These are phyloP conservation scores for Saksenaea oblongispora DNA, from an alignment of 371 early-diverging fungal species.

Conservation along the genomic window DNA sequence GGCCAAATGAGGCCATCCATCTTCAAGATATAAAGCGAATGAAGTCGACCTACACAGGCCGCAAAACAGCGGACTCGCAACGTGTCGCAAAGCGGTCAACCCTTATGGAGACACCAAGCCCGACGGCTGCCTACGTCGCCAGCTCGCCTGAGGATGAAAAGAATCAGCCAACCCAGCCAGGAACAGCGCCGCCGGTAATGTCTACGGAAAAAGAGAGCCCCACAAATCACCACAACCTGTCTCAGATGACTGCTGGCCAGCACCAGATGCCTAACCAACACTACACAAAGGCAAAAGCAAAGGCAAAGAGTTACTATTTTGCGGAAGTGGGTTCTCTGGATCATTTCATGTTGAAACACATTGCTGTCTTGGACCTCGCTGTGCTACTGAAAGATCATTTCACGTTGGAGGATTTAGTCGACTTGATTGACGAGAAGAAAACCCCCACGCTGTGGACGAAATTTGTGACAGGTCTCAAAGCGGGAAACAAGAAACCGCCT, in stretches of 20 bases:
- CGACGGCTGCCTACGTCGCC: slow-evolving; percentile 30
- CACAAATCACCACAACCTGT: slow-evolving; percentile 1
- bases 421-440: slow-evolving; percentile 73
- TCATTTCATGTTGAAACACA: slow-evolving; percentile 82
- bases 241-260: slow-evolving; percentile 7
- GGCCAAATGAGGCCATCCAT: slow-evolving; percentile 1
- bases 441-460: slow-evolving; percentile 70
- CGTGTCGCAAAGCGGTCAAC: slow-evolving; percentile 61
- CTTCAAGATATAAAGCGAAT: slow-evolving; percentile 63
- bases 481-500: slow-evolving; percentile 61
- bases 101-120: slow-evolving; percentile 56
- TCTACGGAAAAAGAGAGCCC: slow-evolving; percentile 3
- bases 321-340: slow-evolving; percentile 84
- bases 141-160: slow-evolving; percentile 18
- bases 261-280: slow-evolving; percentile 10
- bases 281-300: slow-evolving; percentile 37
- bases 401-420: slow-evolving; percentile 69
- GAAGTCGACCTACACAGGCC: slow-evolving; percentile 59
- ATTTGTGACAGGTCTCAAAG: slow-evolving; percentile 66
- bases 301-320: slow-evolving; percentile 61
- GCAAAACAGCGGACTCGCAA: slow-evolving; percentile 58
- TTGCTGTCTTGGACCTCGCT: slow-evolving; percentile 78
- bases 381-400: slow-evolving; percentile 69
- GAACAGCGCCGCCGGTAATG: background rate
- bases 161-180: background rate